These are phyloP conservation scores for Aureobasidium namibiae DNA, from an alignment of 2,329 filamentous ascomycete genomes.

Conservation along the genomic window DNA sequence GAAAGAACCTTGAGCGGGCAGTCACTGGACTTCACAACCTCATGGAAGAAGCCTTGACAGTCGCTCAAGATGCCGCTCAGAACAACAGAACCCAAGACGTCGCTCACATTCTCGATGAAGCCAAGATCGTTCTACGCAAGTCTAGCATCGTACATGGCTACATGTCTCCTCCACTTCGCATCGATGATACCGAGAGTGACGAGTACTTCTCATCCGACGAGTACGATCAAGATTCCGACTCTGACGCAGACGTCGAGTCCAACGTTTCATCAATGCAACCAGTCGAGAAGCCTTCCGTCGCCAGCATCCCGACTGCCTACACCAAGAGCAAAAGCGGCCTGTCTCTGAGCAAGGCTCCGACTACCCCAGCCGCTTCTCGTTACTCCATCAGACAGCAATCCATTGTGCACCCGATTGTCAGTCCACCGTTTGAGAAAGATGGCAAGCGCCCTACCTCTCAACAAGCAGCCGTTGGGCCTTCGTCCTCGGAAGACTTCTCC, in stretches of 20 bases:
- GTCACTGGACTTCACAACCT: conserved; percentile 35
- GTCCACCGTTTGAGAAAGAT: background rate
- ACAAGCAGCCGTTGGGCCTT: background rate
- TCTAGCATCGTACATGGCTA: conserved; percentile 19
- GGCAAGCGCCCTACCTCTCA: background rate
- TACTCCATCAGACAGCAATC: background rate
- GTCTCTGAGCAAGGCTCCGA: background rate
- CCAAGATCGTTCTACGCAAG: conserved; percentile 28
- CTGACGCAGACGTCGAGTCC: conserved; percentile 13
- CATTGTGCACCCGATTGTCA: background rate
- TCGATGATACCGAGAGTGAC: conserved; percentile 15
- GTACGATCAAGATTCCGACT: conserved; percentile 14
- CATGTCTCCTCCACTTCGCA: conserved; percentile 13
- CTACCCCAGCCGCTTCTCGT: background rate
- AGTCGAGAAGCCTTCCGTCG: background rate
- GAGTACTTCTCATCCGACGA: conserved; percentile 7
- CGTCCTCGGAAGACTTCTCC: background rate
- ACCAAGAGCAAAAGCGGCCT: conserved; percentile 10
- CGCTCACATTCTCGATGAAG: conserved; percentile 32
- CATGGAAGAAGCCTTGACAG: conserved; percentile 33
- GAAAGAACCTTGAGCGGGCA: conserved; percentile 20
- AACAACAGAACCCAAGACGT: conserved; percentile 29
- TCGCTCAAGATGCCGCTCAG: conserved; percentile 28
- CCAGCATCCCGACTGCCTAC: conserved; percentile 7
- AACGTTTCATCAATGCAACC: background rate